Base-by-base conservation (phyloP, 2,329 filamentous ascomycete species). In the Xylariomycetidae sp. region DNA sequence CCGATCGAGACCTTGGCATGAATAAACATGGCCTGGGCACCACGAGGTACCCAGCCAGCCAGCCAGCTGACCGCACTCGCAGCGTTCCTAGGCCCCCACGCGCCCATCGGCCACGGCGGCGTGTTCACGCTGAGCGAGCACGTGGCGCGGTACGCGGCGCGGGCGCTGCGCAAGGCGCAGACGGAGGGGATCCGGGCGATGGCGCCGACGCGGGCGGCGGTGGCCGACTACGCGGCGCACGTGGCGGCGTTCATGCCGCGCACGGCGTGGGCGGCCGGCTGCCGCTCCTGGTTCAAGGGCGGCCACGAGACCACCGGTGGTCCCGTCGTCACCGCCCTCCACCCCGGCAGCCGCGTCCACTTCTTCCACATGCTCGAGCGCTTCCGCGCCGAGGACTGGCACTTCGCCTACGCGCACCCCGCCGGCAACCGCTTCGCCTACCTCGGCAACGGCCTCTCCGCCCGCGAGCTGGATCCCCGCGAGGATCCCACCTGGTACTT, bases 81-180 rank as follows among this genome's bases (percentile, higher is more conserved):
- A 71, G 67, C 62, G 6, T 72, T 73, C 46, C 54, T 73, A 20
- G 70, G 70, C 4, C 70, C 70, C 32, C 70, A 70, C 48, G 65
- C 61, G 3, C 70, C 69, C 5, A 68, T 74, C 29, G 63, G 61
- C 13, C 65, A 70, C 39, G 69, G 68, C 10, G 67, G 63, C 39
- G 63, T 70, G 17, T 70, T 74, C 44, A 70, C 71, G 4, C 55
- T 70, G 9, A 63, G 56, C 41, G 65, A 72, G 37, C 69, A 71
- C 50, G 70, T 71, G 32, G 68, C 71, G 15, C 60, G 57, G 33
- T 74, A 74, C 50, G 66, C 76, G 35, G 56, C 70, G 6, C 54
- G 63, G 19, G 54, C 64, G 13, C 66, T 74, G 25, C 50, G 47
- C 25, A 72, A 72, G 50, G 67, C 63, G 36, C 71, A 74, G 46